Conservation (phyloP, 108 stramenopile genomes). For the Cyclostephanos invisitatus region DNA sequence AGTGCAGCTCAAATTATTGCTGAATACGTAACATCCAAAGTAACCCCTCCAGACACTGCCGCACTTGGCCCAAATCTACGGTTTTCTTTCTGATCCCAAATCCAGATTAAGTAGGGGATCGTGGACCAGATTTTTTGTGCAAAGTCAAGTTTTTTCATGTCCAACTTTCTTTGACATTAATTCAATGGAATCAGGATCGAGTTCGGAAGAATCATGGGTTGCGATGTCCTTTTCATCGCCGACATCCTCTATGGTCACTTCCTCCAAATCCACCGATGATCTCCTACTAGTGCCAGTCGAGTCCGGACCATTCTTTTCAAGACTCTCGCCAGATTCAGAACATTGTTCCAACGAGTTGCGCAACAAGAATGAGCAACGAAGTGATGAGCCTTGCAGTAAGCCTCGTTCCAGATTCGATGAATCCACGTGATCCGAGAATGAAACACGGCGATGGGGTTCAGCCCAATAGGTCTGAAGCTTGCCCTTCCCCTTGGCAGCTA, state of each 20-base stretch:
- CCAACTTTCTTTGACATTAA: not conserved
- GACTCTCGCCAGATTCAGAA: not conserved
- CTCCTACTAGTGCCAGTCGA: not conserved
- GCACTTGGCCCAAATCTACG: too few species aligned
- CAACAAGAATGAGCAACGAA: too few species aligned
- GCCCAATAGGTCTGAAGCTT: constrained; percentile 61
- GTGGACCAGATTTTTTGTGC: too few species aligned
- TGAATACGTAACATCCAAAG: too few species aligned
- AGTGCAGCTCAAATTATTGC: too few species aligned
- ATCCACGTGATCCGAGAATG: constrained; percentile 16
- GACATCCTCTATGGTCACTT: not conserved
- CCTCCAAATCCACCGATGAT: not conserved
- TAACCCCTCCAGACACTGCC: too few species aligned
- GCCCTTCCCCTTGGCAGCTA: constrained; percentile 62
- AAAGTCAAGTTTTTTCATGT: too few species aligned
- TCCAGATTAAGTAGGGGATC: too few species aligned
- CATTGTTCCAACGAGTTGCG: not conserved
- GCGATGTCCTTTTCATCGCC: not conserved
- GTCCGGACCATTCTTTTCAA: not conserved
- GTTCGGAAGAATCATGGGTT: not conserved
- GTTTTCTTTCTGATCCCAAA: too few species aligned
- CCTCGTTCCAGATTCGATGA: not conserved
- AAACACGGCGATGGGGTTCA: constrained; percentile 27
- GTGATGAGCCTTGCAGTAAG: too few species aligned
- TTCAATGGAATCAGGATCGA: not conserved